These are phyloP conservation scores for Xylaria intraflava DNA, from an alignment of 495 filamentous ascomycete genomes.

Conservation along the genomic window DNA sequence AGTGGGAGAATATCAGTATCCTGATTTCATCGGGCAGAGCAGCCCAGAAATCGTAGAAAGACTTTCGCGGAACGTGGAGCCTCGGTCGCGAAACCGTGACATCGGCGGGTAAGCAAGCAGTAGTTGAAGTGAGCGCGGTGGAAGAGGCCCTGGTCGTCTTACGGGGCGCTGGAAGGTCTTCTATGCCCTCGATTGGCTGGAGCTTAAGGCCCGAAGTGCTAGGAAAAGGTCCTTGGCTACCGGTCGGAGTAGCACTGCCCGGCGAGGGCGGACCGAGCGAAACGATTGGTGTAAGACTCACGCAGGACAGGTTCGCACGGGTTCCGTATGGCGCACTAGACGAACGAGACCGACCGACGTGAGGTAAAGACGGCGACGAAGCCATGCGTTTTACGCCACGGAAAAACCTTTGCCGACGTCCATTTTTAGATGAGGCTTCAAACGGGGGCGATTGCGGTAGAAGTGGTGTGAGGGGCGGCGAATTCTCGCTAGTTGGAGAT, in stretches of 20 bases:
- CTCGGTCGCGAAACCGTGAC: constrained; percentile 29
- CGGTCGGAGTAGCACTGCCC: constrained; percentile 14
- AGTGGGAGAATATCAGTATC: constrained; percentile 65
- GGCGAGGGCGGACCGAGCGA: constrained; percentile 39
- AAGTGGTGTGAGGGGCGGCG: constrained; percentile 11
- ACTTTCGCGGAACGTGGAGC: constrained; percentile 31
- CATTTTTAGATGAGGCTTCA: constrained; percentile 56
- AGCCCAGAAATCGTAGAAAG: constrained; percentile 66
- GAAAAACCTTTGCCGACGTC: constrained; percentile 66
- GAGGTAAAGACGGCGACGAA: constrained; percentile 70
- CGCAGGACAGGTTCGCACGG: constrained; percentile 64
- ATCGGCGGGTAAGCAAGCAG: constrained; percentile 60
- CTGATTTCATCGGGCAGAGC: constrained; percentile 78
- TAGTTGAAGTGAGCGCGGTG: constrained; percentile 30
- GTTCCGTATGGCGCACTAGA: constrained; percentile 57
- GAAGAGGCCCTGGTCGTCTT: constrained; percentile 22
- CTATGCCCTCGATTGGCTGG: constrained; percentile 27
- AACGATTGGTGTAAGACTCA: constrained; percentile 62
- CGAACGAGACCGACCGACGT: constrained; percentile 56
- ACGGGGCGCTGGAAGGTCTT: constrained; percentile 30
- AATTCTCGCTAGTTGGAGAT: constrained; percentile 17
- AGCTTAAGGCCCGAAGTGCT: constrained; percentile 39
- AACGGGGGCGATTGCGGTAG: constrained; percentile 17
- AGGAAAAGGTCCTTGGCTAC: constrained; percentile 15
- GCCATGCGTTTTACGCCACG: constrained; percentile 81